Evolutionary conservation across 202 grass and related monocot genomes (phyloP).

Genomic region (Musa balbisiana): DNA sequence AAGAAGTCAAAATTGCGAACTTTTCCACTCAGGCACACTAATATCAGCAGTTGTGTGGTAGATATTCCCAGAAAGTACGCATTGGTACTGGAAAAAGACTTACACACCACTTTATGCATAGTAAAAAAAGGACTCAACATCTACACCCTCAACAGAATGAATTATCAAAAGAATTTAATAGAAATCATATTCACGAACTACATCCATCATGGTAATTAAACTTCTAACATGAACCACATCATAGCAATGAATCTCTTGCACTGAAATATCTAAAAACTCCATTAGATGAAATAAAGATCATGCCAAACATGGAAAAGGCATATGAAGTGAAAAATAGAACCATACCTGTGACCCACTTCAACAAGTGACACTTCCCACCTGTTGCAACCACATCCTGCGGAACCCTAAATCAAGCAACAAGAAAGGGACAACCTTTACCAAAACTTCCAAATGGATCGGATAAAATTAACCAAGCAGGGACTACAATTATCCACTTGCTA

Average conservation of each 20-base stretch:
- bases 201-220: not conserved
- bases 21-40: not conserved
- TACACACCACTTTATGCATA: not conserved
- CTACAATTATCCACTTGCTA: too few relatives aligned
- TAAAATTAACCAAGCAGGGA: too few relatives aligned
- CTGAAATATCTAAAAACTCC: not conserved
- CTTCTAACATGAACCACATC: not conserved
- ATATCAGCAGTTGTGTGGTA: not conserved
- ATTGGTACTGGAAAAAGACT: not conserved
- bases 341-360: constrained; percentile 83
- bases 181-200: not conserved
- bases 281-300: not conserved
- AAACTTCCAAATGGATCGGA: too few relatives aligned
- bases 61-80: not conserved
- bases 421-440: not conserved
- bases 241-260: not conserved
- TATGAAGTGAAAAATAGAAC: not conserved
- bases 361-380: constrained; percentile 55
- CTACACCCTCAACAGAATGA: not conserved
- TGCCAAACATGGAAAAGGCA: constrained; percentile 3
- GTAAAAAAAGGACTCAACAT: not conserved
- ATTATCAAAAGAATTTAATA: not conserved
- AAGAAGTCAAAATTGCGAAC: not conserved
- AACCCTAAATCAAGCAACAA: constrained; percentile 39
- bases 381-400: constrained; percentile 52